Base-by-base conservation (phyloP, 176 grass and related monocot genomes). In the Juncus inflexus region DNA sequence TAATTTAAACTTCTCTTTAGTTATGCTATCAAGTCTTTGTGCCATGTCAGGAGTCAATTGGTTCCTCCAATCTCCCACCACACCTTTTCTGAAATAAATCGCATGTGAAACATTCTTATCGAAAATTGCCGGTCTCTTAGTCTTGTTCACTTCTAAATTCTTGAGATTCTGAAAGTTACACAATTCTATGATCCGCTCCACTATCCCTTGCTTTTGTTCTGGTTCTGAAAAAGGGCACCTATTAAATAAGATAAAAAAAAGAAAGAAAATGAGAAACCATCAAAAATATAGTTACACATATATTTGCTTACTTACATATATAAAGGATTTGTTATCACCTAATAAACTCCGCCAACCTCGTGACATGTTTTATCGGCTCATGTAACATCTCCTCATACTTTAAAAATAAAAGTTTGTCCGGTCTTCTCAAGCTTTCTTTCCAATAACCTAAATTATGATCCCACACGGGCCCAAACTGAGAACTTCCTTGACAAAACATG, bases 81-180 rank as follows among this genome's bases (percentile, higher is more conserved):
- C 54, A 2, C 83, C 77, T n/a, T 86, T 86, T 64, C 78, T 73
- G 42, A 77, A 86, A 58, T 58, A 86, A 0, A 0, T 0, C 35
- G 35, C 2, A 60, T 66, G 42, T 49, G 51, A 36, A 63, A 62
- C 6, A 42, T 9, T 12, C 0, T 5, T 42, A 57, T 76, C 40
- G 38, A 16, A 8, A 42, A 59, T 36, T 6, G 55, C 51, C 8
- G 11, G 5, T 4, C 52, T 37, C 7, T 69, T 66, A 0, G 41
- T 6, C 61, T 54, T 77, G 52, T 90, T 86, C 67, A 83, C 76
- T 58, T 83, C 75, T 59, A 90, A 51, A 0, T 12, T 66, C 42
- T 70, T 80, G 72, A 90, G 66, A 55, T 55, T 62, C 2, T 73
- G 45, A 62, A 86, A 83, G 76, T 83, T 90, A 40, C 87, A 90